Base-by-base conservation (phyloP, 148 eudicot species). In the Nepenthes gracilis region DNA sequence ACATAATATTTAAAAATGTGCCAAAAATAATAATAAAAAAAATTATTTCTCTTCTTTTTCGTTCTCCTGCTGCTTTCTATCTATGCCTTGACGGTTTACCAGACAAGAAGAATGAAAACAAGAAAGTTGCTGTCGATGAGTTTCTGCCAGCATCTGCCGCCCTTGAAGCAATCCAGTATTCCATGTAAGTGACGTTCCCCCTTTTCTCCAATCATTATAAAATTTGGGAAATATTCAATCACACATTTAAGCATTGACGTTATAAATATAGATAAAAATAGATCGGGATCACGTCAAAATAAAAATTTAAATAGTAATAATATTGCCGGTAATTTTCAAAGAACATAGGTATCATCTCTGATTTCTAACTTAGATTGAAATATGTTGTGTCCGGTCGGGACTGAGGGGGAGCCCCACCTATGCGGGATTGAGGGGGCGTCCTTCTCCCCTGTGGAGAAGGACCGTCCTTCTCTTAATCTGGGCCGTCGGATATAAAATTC, bases 101-200 rank as follows among this genome's bases (percentile, higher is more conserved):
- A 82, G 86, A 82, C 73, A 82, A 82, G 81, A 79, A 79, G 69
- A 79, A 79, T 62, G 87, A 82, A 72, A 79, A 82, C 73, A 82
- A 82, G 76, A 78, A 77, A 65, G 87, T 82, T 55, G 81, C 77
- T 6, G 83, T 79, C 12, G 70, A 82, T 56, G 81, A 77, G 33
- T 82, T 82, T 64, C 71, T 82, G 71, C 87, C 87, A 62, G 71
- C 83, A 53, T n/a, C 76, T 32, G 52, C 67, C 12, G 79, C 87
- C 34, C 49, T 62, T 56, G 79, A 71, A 10, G 83, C 78, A 43
- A 56, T 82, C 60, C 79, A 76, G 74, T 38, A 74, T 52, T 82
- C 87, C 45, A 82, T 82, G 87, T 82, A 74, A 71, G 82, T 55
- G 2, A 6, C 6, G 15, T 7, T 54, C 32, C 57, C 33, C 1